Conservation (phyloP, 768 basidiomycete genomes). For the Trametes cingulata region DNA sequence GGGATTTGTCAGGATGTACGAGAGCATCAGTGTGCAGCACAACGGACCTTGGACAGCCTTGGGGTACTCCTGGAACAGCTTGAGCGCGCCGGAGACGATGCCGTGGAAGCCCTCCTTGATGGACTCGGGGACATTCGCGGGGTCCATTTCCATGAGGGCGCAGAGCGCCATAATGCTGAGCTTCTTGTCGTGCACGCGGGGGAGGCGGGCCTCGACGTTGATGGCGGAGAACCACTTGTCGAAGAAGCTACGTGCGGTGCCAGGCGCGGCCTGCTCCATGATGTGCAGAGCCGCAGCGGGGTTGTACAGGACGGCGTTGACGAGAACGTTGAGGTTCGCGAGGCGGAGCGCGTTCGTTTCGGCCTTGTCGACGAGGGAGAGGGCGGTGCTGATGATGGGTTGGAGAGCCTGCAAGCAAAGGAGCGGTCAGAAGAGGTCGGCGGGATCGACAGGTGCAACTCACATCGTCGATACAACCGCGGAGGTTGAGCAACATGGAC, state of each 20-base stretch:
- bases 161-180: slow-evolving; percentile 75
- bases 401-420: slow-evolving; percentile 53
- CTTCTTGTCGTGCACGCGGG: slow-evolving; percentile 91
- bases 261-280: slow-evolving; percentile 62
- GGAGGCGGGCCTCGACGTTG: slow-evolving; percentile 56
- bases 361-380: slow-evolving; percentile 58
- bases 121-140: slow-evolving; percentile 52
- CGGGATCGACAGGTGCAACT: slow-evolving; percentile 28
- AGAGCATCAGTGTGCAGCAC: neutral
- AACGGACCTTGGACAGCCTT: slow-evolving; percentile 72
- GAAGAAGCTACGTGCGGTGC: slow-evolving; percentile 75
- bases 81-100: slow-evolving; percentile 69
- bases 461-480: slow-evolving; percentile 79
- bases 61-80: slow-evolving; percentile 77
- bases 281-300: slow-evolving; percentile 73
- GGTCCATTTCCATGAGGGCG: slow-evolving; percentile 72
- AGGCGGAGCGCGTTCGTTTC: slow-evolving; percentile 67
- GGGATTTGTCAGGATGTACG: no score
- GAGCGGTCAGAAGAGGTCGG: neutral
- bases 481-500: slow-evolving; percentile 76
- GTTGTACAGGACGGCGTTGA: slow-evolving; percentile 85
- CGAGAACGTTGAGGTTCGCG: slow-evolving; percentile 79
- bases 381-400: slow-evolving; percentile 61
- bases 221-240: slow-evolving; percentile 82
- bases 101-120: slow-evolving; percentile 74